These are phyloP conservation scores for Capsicum pubescens DNA, from an alignment of 257 asterid genomes.

Conservation along the genomic window DNA sequence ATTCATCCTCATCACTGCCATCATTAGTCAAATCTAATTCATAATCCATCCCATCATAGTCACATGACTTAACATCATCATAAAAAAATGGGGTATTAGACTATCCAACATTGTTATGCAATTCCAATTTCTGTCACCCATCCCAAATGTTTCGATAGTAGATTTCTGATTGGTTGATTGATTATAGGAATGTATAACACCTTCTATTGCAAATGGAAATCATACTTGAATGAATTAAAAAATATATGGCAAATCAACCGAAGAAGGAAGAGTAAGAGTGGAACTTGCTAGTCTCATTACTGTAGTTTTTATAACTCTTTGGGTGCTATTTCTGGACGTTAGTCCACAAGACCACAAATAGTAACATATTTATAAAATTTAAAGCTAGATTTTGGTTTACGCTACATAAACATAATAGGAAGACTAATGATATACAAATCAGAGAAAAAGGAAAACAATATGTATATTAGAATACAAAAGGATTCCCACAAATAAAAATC, in stretches of 20 bases:
- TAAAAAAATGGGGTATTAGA: too few relatives aligned
- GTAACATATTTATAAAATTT: not conserved
- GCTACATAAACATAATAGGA: not conserved
- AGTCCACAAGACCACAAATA: not conserved
- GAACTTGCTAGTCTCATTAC: not conserved
- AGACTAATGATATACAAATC: not conserved
- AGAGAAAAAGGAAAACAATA: not conserved
- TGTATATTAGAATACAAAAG: not conserved
- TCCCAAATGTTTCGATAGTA: too few relatives aligned
- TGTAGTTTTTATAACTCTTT: not conserved
- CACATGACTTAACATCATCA: too few relatives aligned
- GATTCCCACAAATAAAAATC: not conserved
- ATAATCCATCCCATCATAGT: too few relatives aligned
- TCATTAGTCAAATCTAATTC: too few relatives aligned
- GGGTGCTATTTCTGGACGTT: not conserved
- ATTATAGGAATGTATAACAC: too few relatives aligned
- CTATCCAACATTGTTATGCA: too few relatives aligned
- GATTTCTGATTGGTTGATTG: too few relatives aligned
- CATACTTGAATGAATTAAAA: slow-evolving; percentile 37
- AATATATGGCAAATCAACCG: too few relatives aligned
- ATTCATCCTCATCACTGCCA: too few relatives aligned
- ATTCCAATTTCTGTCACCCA: too few relatives aligned
- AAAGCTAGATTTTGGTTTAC: not conserved
- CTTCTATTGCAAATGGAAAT: slow-evolving; percentile 30
- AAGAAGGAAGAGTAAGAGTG: not conserved